Base-by-base conservation (phyloP, 768 basidiomycete species). In the Sporobolomyces phaffii region DNA sequence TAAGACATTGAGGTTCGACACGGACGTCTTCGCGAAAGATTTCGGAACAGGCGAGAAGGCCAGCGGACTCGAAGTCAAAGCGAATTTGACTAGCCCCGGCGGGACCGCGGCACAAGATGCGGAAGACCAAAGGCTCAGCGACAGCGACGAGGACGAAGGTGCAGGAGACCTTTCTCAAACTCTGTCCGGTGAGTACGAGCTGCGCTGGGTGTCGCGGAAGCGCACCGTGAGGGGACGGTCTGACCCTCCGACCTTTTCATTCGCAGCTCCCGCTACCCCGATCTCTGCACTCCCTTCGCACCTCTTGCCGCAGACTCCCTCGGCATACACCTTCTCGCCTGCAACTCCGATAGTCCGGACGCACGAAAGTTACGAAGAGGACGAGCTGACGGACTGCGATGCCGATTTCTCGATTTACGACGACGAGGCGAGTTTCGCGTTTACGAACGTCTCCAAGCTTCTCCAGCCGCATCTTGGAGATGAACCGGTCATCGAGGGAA, bases 301-400 rank as follows among this genome's bases (percentile, higher is more conserved):
- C 40, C 41, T 56, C 26, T 22, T 56, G 3, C 54, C 54, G 10
- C 54, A 56, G 26, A 56, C 54, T 3, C 54, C 53, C 1, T 51
- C 65, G 6, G 60, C 65, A 4, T 62, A 50, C 52, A 13, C 5
- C 38, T 68, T 68, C 50, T 68, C 61, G 13, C 66, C 66, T 4
- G 40, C 61, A 22, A 62, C 61, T 1, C 66, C 66, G 3, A 40
- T 49, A 1, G 43, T 62, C 2, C 53, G 65, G 24, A 51, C 60
- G 15, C 61, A 62, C 26, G 43, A 24, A 10, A 47, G 34, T 17
- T 68, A 68, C 29, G 34, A 48, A 10, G 54, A 58, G 7, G 56
- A 62, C 33, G 66, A 68, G 34, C 22, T 68, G 28, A 62, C 61
- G 14, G 66, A 68, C 44, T 62, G 56, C n/a, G 61, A 62, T 28